phyloP scores from a whole-genome alignment of 2,329 filamentous ascomycete species.

The Colletotrichum musicola region DNA sequence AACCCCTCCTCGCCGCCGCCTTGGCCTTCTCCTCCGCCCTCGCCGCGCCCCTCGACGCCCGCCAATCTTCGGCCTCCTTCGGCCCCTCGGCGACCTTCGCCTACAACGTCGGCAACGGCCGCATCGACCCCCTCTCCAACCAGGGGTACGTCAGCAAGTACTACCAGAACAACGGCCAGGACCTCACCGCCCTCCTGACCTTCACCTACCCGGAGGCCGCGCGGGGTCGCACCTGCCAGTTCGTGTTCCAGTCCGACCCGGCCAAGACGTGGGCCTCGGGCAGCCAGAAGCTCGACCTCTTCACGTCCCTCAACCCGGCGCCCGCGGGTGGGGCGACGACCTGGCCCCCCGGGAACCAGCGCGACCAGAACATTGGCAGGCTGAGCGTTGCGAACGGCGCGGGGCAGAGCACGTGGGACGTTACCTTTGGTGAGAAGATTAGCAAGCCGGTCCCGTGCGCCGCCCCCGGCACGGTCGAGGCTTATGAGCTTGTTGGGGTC shows the following conservation, averaged over 20 bases:
- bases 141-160: slow-evolving; percentile 41
- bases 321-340: slow-evolving; percentile 36
- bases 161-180: slow-evolving; percentile 42
- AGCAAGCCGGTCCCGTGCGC: slow-evolving; percentile 22
- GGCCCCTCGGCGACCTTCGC: slow-evolving; percentile 42
- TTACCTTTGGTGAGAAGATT: slow-evolving; percentile 20
- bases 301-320: slow-evolving; percentile 42
- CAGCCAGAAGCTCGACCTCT: slow-evolving; percentile 46
- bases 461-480: slow-evolving; percentile 34
- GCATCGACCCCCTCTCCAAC: slow-evolving; percentile 38
- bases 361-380: slow-evolving; percentile 41
- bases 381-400: slow-evolving; percentile 13
- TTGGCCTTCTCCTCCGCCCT: slow-evolving; percentile 41
- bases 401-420: slow-evolving; percentile 34
- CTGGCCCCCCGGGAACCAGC: slow-evolving; percentile 46
- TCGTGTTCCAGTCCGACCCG: slow-evolving; percentile 44
- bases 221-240: slow-evolving; percentile 43
- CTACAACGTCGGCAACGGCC: slow-evolving; percentile 43
- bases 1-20: slow-evolving; percentile 40
- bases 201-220: slow-evolving; percentile 44
- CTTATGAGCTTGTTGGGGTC: slow-evolving; percentile 38
- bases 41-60: slow-evolving; percentile 41
- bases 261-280: slow-evolving; percentile 36
- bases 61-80: slow-evolving; percentile 39
- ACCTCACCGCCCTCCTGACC: slow-evolving; percentile 47